Conservation (phyloP, 208 protist species). For the Ichthyophonus hoferi region DNA sequence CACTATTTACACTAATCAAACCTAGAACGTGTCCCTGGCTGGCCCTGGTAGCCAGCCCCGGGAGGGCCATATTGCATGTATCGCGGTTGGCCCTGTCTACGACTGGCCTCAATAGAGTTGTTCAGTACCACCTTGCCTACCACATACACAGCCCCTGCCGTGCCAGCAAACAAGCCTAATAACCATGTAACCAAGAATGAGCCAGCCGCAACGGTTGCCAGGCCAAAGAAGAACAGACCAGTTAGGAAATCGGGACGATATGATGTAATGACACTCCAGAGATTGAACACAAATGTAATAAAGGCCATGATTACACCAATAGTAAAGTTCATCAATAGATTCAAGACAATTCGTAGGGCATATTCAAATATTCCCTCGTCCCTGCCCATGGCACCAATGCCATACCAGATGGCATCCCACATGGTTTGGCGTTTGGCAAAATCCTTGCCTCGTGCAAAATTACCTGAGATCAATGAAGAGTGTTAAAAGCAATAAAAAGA, state of each 20-base stretch:
- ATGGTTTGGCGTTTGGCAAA: slow-evolving; percentile 25
- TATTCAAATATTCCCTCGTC: neutral
- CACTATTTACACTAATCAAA: too few relatives aligned
- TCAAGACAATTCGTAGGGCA: neutral
- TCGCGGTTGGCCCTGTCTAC: neutral
- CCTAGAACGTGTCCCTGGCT: too few relatives aligned
- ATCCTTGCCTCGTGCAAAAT: neutral
- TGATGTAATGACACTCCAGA: slow-evolving; percentile 10
- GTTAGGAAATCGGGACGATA: neutral
- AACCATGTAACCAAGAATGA: neutral
- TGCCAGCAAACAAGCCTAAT: neutral
- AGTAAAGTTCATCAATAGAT: slow-evolving; percentile 17
- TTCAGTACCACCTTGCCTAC: neutral
- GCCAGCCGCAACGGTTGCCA: neutral
- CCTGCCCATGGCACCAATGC: slow-evolving; percentile 18
- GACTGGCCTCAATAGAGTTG: neutral
- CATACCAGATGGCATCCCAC: slow-evolving; percentile 7
- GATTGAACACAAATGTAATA: neutral
- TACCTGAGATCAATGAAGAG: too few relatives aligned
- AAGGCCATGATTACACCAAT: slow-evolving; percentile 12
- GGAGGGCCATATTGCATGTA: neutral
- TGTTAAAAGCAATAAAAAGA: too few relatives aligned
- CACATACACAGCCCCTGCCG: neutral
- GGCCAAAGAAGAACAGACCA: neutral
- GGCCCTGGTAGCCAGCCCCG: too few relatives aligned